Percentiles rank a stretch among this genome's conserved stretches.
phyloP scores from a whole-genome alignment of 2,329 filamentous ascomycete species.

The Coleophoma eucalyptorum region DNA sequence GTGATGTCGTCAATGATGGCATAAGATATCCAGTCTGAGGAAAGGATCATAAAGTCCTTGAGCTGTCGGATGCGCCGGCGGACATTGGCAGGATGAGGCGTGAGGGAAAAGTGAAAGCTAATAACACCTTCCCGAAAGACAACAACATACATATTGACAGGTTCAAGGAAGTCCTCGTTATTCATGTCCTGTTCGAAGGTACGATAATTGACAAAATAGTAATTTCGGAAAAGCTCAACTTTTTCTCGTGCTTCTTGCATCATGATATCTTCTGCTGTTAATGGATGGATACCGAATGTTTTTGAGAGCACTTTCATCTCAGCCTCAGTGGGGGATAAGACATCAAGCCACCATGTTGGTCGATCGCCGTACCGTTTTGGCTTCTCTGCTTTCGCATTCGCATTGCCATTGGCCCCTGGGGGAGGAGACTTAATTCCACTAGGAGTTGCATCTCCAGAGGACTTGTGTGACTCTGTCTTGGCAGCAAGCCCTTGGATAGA shows the following conservation, averaged over 20 bases:
- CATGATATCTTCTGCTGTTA: slow-evolving; percentile 96
- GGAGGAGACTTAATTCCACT: slow-evolving; percentile 14
- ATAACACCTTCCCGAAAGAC: slow-evolving; percentile 95
- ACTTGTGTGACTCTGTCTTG: slow-evolving; percentile 9
- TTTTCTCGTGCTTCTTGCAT: slow-evolving; percentile 97
- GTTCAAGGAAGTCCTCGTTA: slow-evolving; percentile 87
- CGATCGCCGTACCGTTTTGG: slow-evolving; percentile 68
- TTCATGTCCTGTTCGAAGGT: slow-evolving; percentile 94
- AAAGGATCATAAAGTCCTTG: slow-evolving; percentile 88
- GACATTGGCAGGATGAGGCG: slow-evolving; percentile 93
- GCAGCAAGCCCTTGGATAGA: slow-evolving; percentile 8
- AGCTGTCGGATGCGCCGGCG: slow-evolving; percentile 89
- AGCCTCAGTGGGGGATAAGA: slow-evolving; percentile 83
- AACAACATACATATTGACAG: slow-evolving; percentile 95
- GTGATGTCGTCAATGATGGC: slow-evolving; percentile 98
- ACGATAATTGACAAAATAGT: slow-evolving; percentile 98
- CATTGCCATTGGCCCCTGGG: slow-evolving; percentile 30
- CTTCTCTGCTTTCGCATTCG: slow-evolving; percentile 28
- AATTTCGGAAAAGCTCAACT: slow-evolving; percentile 93
- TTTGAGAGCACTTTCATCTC: slow-evolving; percentile 95
- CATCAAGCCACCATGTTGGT: slow-evolving; percentile 95
- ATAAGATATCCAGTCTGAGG: slow-evolving; percentile 97
- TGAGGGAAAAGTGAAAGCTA: slow-evolving; percentile 96
- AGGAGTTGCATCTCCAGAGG: slow-evolving; percentile 19
- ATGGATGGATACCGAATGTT: slow-evolving; percentile 90